These are phyloP conservation scores for Globisporangium camurandrum DNA, from an alignment of 352 stramenopile species.

Conservation along the genomic window DNA sequence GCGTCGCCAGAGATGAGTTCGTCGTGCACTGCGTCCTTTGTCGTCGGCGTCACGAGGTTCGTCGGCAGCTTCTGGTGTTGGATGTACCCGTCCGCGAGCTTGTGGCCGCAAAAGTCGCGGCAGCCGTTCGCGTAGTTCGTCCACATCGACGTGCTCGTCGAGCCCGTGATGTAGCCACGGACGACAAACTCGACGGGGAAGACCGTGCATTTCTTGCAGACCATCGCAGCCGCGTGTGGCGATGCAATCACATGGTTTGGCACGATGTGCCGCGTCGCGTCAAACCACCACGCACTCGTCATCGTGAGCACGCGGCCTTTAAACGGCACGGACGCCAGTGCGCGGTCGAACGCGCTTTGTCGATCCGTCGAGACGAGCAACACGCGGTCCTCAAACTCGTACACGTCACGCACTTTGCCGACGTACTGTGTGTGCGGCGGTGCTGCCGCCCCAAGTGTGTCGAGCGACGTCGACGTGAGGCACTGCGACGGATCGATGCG, in stretches of 20 bases:
- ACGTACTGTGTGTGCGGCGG: slow-evolving; percentile 52
- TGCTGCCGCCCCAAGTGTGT: slow-evolving; percentile 20
- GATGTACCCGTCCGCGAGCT: slow-evolving; percentile 89
- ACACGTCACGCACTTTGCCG: slow-evolving; percentile 91
- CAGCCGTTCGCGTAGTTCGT: slow-evolving; percentile 97
- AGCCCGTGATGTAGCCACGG: slow-evolving; percentile 94
- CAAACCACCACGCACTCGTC: slow-evolving; percentile 95
- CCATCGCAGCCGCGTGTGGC: slow-evolving; percentile 93
- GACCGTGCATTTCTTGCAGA: slow-evolving; percentile 93
- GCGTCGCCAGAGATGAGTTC: slow-evolving; percentile 94
- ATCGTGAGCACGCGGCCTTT: slow-evolving; percentile 97
- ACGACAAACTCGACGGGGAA: slow-evolving; percentile 99
- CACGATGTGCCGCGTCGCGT: slow-evolving; percentile 94
- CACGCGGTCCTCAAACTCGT: slow-evolving; percentile 82
- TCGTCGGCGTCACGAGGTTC: slow-evolving; percentile 98
- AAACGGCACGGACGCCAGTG: slow-evolving; percentile 93
- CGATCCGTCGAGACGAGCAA: slow-evolving; percentile 98
- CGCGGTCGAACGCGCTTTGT: slow-evolving; percentile 97
- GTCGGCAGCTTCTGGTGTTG: slow-evolving; percentile 96
- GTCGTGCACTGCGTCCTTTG: slow-evolving; percentile 97
- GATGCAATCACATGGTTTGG: slow-evolving; percentile 95
- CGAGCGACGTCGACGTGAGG: slow-evolving; percentile 58
- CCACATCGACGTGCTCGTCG: slow-evolving; percentile 98
- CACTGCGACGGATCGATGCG: slow-evolving; percentile 36
- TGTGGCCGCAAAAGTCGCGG: slow-evolving; percentile 95